Evolutionary conservation across 257 asterid genomes (phyloP).

Genomic region (Nicotiana obtusifolia): DNA sequence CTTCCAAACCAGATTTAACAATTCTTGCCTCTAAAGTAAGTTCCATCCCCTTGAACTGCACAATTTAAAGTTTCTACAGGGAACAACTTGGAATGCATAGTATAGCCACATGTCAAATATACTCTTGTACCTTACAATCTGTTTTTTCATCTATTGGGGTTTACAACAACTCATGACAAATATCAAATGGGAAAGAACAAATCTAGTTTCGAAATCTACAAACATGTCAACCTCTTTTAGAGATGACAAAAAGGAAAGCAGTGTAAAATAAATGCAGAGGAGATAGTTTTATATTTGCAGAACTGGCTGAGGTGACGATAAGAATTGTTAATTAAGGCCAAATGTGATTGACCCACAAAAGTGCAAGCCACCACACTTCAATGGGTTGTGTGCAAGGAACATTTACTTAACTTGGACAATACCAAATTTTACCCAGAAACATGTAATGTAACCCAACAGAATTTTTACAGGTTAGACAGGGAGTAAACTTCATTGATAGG

Average conservation of each 20-base stretch:
- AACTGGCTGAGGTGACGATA: neutral
- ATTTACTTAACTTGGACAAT: neutral
- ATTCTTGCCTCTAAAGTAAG: neutral
- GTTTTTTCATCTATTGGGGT: no score
- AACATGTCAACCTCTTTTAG: neutral
- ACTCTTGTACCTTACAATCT: neutral
- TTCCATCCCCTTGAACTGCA: neutral
- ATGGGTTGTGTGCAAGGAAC: neutral
- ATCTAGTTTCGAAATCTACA: no score
- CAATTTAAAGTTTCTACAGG: neutral
- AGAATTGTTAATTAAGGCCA: neutral
- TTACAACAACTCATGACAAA: no score
- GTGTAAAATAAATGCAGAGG: neutral
- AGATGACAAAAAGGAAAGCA: neutral
- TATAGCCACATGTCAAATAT: neutral
- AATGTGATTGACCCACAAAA: neutral
- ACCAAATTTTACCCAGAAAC: neutral
- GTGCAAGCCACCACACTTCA: neutral
- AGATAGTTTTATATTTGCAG: neutral
- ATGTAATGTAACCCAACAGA: neutral
- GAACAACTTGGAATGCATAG: neutral
- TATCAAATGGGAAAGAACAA: no score
- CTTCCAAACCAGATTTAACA: neutral
- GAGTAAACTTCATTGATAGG: neutral
- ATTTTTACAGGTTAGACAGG: neutral